phyloP scores from a whole-genome alignment of 2,329 filamentous ascomycete genomes.

The Pseudogymnoascus destructans region DNA sequence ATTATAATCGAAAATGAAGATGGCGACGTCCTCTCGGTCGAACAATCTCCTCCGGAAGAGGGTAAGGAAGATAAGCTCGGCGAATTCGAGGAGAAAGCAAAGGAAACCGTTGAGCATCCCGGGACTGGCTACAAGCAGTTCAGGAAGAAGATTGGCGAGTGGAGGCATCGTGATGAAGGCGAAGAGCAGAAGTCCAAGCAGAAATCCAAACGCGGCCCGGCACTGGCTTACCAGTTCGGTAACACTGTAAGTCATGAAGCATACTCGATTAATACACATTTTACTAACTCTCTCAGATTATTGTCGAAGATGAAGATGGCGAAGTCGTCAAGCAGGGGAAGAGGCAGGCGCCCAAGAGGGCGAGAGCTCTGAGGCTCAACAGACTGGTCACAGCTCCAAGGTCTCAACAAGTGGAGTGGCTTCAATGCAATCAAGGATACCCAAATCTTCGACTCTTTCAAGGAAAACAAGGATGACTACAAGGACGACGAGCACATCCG shows the following conservation, averaged over 20 bases:
- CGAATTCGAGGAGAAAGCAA: constrained; percentile 23
- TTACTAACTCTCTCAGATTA: constrained; percentile 40
- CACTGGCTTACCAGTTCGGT: constrained; percentile 74
- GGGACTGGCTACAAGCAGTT: constrained; percentile 14
- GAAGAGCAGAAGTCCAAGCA: constrained; percentile 24
- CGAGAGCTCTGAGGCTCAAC: constrained; percentile 25
- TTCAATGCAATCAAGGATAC: constrained; percentile 15
- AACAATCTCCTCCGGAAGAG: constrained; percentile 30
- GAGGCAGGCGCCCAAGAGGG: constrained; percentile 32
- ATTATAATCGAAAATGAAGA: constrained; percentile 75
- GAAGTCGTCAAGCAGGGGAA: constrained; percentile 57
- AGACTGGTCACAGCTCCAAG: constrained; percentile 10
- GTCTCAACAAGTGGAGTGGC: constrained; percentile 19
- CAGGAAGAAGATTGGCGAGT: constrained; percentile 18
- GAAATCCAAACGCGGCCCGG: constrained; percentile 50
- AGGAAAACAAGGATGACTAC: constrained; percentile 30
- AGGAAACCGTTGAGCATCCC: constrained; percentile 19
- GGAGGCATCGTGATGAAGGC: constrained; percentile 30
- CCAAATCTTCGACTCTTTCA: constrained; percentile 10
- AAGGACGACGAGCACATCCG: constrained; percentile 59
- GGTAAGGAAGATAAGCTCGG: constrained; percentile 16
- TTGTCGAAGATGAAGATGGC: constrained; percentile 79
- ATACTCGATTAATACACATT: background rate
- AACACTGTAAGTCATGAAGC: constrained; percentile 46
- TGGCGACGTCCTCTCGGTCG: constrained; percentile 68